Evolutionary conservation across 345 rosid species (phyloP), one percentile per base, ranked within the genome.

Genomic region (Mangifera indica): DNA sequence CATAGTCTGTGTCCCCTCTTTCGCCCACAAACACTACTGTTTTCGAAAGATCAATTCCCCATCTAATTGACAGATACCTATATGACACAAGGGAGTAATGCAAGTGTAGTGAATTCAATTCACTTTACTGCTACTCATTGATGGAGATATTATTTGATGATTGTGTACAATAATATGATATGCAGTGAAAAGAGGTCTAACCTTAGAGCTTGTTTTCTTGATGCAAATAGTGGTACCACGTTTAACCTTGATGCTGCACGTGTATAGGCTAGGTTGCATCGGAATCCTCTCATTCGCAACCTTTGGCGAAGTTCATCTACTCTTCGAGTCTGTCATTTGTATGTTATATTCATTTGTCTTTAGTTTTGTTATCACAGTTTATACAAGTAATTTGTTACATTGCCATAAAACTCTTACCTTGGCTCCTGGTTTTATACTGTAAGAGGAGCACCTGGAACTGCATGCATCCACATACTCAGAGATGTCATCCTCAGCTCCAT

Each of bases 171-270:
- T 37, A 18, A 12, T n/a, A 25, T 57, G 8, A 29, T 20, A 25
- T 46, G 37, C 6, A 22, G 25, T 42, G 11, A 25, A 37, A 62
- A 48, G 60, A 55, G 67, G 17, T 54, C 77, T 59, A 72, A 93
- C 98, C 98, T 90, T 70, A 91, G 78, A 60, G 96, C 91, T 84
- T 91, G 97, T 66, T 76, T 73, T 78, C 98, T 89, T 65, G 97
- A 86, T 64, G 94, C 97, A 82, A 86, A 88, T 69, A 90, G 72
- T 29, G 98, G 98, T 69, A 89, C 79, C 68, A 86, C 84, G 70
- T 87, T 93, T 54, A 93, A 71, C 88, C 91, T 86, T 65, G 87
- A 77, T 70, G 84, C 91, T 42, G 88, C 89, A 65, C 67, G 88
- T 0, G 91, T 81, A 60, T 84, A 90, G 78, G 88, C 80, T 56